These are phyloP conservation scores for Ampelocalamus luodianensis DNA, from an alignment of 176 grass and related monocot species.

Conservation along the genomic window DNA sequence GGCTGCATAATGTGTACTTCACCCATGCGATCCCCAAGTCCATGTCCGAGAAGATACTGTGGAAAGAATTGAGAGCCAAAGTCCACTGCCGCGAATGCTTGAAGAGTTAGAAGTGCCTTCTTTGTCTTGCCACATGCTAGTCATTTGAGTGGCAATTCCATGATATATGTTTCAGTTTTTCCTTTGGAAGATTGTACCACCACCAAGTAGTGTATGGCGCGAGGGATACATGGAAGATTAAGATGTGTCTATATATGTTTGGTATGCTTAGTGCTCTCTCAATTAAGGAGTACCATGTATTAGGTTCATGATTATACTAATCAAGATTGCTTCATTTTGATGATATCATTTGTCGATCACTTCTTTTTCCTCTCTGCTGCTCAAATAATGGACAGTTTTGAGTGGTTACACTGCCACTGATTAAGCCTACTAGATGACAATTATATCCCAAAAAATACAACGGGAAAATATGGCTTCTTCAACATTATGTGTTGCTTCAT, in stretches of 20 bases:
- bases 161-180: not conserved
- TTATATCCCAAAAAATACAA: too few species aligned
- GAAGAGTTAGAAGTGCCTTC: not conserved
- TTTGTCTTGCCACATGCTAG: not conserved
- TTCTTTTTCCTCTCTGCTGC: not conserved
- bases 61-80: conserved; percentile 77
- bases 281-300: not conserved
- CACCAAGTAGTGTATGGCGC: not conserved
- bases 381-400: not conserved
- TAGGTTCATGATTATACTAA: not conserved
- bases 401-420: not conserved
- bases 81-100: conserved; percentile 15
- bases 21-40: too few species aligned
- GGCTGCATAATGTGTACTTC: too few species aligned
- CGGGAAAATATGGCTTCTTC: too few species aligned
- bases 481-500: too few species aligned
- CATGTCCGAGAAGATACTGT: conserved; percentile 67
- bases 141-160: not conserved
- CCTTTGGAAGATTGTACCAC: not conserved
- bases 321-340: not conserved
- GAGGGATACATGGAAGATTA: not conserved
- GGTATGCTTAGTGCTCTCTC: not conserved
- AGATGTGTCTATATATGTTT: not conserved
- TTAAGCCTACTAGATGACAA: not conserved
- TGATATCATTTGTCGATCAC: not conserved